Conservation (phyloP, 768 basidiomycete genomes). For the Leccinum ochraceum region DNA sequence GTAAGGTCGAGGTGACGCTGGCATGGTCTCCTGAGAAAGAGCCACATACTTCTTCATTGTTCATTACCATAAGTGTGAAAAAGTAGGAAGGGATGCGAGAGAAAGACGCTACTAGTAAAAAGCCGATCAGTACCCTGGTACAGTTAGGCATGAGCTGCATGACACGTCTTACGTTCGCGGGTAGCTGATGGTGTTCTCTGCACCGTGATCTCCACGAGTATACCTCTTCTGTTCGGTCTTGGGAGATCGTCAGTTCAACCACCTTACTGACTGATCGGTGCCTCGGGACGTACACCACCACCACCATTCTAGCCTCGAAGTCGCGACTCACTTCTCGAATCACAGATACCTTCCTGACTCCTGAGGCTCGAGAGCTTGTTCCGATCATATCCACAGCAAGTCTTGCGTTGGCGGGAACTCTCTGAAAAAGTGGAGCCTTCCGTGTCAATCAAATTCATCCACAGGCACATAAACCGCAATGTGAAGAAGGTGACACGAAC, state of each 20-base stretch:
- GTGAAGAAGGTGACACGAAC: neutral
- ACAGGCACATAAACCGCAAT: conserved; percentile 5
- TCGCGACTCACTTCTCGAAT: conserved; percentile 2
- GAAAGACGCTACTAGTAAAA: neutral
- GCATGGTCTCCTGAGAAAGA: neutral
- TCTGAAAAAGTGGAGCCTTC: neutral
- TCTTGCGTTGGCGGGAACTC: neutral
- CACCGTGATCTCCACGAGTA: neutral
- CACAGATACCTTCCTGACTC: conserved; percentile 19
- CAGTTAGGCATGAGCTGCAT: neutral
- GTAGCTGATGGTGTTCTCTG: neutral
- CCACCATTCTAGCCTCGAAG: conserved; percentile 4
- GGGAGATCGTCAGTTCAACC: neutral
- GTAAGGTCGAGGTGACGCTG: neutral
- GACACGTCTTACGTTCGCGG: neutral
- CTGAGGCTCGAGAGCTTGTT: conserved; percentile 13
- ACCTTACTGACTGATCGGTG: neutral
- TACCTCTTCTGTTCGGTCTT: neutral
- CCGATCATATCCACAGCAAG: conserved; percentile 5
- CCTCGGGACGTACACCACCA: neutral
- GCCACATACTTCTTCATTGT: neutral
- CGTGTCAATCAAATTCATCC: neutral
- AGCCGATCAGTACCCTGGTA: neutral
- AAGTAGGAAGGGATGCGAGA: neutral
- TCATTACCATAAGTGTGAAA: neutral